Evolutionary conservation across 345 rosid genomes (phyloP), one percentile per base, ranked within the genome.

Genomic region (Salix caprea): DNA sequence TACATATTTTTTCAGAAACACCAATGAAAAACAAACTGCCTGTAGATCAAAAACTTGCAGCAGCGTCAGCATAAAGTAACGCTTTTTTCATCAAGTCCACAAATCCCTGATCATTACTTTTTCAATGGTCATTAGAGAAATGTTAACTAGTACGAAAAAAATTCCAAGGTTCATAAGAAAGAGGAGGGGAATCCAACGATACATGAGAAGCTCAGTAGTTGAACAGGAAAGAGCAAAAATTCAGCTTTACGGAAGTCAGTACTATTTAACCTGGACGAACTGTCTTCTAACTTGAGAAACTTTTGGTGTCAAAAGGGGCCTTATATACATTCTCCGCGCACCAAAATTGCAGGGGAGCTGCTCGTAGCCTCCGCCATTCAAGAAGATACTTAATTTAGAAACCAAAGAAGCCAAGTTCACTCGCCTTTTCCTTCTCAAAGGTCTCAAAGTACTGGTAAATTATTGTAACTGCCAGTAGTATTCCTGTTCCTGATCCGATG

Each of bases 391-490:
- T 34, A 72, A 54, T 67, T 81, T 81, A 92, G 85, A 92, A 90
- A 40, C 97, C 97, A 15, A 91, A 92, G 91, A 92, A 88, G 65
- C 97, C 97, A 30, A 92, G 97, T 76, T 92, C 97, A 65, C 91
- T 90, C 16, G 95, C 97, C 76, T 86, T 91, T 82, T 92, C 97
- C 88, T 92, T 92, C 84, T 92, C 97, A 7, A 92, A 92, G n/a
- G 97, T 92, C 89, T 92, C 97, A 21, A 91, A 92, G 72, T 92
- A 92, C 78, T 92, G 97, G 67, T 92, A 92, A 16, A 92, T 92
- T 78, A 92, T 92, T 30, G 97, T 92, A 69, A 92, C 97, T 0
- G 97, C 97, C 50, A 92, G 92, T 4, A 92, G 89, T 70, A 92
- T 92, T 34, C 97, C 97, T 0, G 94, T 92, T 16, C 97, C 97